These are phyloP conservation scores for Beta vulgaris DNA, from an alignment of 148 eudicot genomes.

Conservation along the genomic window DNA sequence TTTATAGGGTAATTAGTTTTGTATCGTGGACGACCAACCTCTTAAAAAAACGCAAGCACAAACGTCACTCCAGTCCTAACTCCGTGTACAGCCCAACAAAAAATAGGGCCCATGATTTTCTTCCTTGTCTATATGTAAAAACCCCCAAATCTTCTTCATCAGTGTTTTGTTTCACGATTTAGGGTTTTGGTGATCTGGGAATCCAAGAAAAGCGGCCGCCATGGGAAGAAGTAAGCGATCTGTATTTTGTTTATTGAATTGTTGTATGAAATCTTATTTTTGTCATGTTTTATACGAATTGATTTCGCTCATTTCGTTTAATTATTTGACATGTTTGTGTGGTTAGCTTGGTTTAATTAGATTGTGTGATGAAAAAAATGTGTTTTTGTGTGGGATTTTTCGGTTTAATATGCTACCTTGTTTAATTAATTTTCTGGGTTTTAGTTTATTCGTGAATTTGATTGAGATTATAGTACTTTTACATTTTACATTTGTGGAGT, in stretches of 20 bases:
- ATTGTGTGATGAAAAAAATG: too few species aligned
- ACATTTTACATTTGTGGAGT: too few species aligned
- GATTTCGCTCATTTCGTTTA: too few species aligned
- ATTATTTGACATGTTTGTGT: too few species aligned
- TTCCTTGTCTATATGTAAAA: neutral
- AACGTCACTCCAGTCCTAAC: too few species aligned
- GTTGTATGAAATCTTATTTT: neutral
- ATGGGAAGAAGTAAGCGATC: conserved; percentile 29
- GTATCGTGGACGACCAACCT: neutral
- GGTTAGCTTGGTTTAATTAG: too few species aligned
- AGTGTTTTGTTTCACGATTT: neutral
- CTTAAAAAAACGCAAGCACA: conserved; percentile 11
- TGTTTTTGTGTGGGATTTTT: too few species aligned
- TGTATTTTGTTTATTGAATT: neutral
- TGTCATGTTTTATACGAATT: neutral
- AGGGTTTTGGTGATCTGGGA: conserved; percentile 12
- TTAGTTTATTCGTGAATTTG: too few species aligned
- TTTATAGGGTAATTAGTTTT: neutral
- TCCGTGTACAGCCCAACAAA: neutral
- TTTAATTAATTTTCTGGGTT: too few species aligned
- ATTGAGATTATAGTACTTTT: too few species aligned
- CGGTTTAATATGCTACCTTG: too few species aligned
- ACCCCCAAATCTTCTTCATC: neutral
- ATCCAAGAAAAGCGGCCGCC: neutral
- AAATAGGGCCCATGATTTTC: neutral